Conservation (phyloP, 495 filamentous ascomycete genomes). For the Hypoxylon fuscum region DNA sequence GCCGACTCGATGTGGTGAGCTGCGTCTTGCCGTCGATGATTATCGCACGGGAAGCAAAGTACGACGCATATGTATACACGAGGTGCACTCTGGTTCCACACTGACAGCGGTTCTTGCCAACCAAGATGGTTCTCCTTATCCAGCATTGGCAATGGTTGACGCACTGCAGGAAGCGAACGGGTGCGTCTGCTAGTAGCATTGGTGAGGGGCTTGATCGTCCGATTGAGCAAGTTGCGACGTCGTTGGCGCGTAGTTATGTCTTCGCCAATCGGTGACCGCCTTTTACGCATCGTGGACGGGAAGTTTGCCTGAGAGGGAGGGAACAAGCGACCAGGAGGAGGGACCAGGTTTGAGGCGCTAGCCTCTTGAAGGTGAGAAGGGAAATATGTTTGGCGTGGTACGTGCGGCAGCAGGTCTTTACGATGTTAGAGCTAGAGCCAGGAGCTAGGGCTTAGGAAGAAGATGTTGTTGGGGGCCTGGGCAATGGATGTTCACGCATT, state of each 20-base stretch:
- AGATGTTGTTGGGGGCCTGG: neutral
- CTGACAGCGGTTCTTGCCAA: constrained; percentile 43
- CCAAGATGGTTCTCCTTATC: constrained; percentile 37
- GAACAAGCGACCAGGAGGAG: constrained; percentile 19
- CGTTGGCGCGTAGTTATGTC: constrained; percentile 26
- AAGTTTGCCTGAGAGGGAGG: constrained; percentile 18
- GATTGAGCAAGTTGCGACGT: constrained; percentile 33
- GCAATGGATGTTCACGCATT: constrained; percentile 22
- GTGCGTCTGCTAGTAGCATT: constrained; percentile 34
- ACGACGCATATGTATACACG: constrained; percentile 47
- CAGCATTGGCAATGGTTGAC: constrained; percentile 35
- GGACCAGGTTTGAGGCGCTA: constrained; percentile 37
- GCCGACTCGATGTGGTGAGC: constrained; percentile 39
- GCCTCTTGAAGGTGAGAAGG: constrained; percentile 29
- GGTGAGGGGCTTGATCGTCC: constrained; percentile 28
- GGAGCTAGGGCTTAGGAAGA: too few species aligned
- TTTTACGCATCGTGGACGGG: constrained; percentile 40
- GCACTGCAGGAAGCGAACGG: constrained; percentile 29
- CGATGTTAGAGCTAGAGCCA: neutral
- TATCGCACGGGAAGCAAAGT: constrained; percentile 48
- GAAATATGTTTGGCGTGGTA: constrained; percentile 21
- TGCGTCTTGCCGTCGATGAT: constrained; percentile 29
- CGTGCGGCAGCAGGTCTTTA: constrained; percentile 28
- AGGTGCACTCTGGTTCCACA: constrained; percentile 48
- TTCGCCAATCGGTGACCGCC: constrained; percentile 41